Evolutionary conservation across 805 yeast species (phyloP), one percentile per base, ranked within the genome.

Genomic region (Teunomyces barrocoloradensis): DNA sequence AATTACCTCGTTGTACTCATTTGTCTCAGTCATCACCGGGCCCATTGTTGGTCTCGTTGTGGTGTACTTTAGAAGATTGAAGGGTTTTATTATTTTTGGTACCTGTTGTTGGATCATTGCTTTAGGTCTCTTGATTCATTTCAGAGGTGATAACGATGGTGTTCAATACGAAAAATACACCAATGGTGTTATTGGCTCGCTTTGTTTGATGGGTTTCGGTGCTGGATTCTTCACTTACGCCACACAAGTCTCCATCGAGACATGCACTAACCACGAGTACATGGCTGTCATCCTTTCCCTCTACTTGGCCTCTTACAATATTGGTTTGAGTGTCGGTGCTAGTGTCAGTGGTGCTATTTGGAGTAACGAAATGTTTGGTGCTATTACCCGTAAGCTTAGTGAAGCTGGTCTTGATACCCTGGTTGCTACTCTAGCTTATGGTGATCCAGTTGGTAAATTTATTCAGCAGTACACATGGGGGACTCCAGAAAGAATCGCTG

Each of bases 161-260:
- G 66, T 71, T 42, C 51, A 63, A 34, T 47, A 53, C 34, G 53
- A 59, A 36, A 50, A 58, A 17, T 62, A 57, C 51, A 62, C 60
- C 46, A 55, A 71, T 39, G 90, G 89, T 53, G 71, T 85, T 47
- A 80, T 86, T 60, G 90, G 85, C 12, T 79, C 84, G 5, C 72
- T 80, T 53, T 78, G 84, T 59, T 59, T 85, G 15, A 64, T 83
- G 53, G 91, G 91, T 54, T 75, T 86, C 48, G 90, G 89, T 56
- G 87, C 87, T 38, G 88, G 88, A 13, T 79, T 85, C 63, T 82
- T 84, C 71, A 81, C 86, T 12, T 83, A 82, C 56, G 75, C 85
- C 4, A 73, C 82, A 9, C 86, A 81, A 59, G 81, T 80, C 5
- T 75, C 85, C 37, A 75, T 81, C 51, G 82, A 80, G 58, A 71